Percentiles rank a stretch among this genome's conserved stretches.
These are phyloP conservation scores for Dryas alaskensis DNA, from an alignment of 306 rosid genomes.

Conservation along the genomic window DNA sequence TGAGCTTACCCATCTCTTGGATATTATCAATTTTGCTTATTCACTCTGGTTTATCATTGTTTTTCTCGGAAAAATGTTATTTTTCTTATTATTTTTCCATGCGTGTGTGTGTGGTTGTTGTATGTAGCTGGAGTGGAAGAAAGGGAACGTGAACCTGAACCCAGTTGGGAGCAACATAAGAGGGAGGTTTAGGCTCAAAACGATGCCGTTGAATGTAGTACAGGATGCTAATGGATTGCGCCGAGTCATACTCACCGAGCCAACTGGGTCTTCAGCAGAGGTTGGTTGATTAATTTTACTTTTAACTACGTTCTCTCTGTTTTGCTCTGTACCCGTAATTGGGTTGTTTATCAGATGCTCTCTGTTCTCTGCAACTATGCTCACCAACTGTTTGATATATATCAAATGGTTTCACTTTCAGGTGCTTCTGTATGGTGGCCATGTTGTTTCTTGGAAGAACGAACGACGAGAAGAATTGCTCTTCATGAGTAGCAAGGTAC, in stretches of 20 bases:
- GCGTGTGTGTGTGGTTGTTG: too few relatives aligned
- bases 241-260: slow-evolving; percentile 54
- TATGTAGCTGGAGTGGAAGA: too few relatives aligned
- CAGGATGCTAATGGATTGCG: slow-evolving; percentile 52
- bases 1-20: slow-evolving; percentile 16
- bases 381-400: slow-evolving; percentile 7
- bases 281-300: slow-evolving; percentile 29
- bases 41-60: neutral
- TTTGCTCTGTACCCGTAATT: neutral
- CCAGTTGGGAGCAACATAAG: neutral
- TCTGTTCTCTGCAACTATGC: neutral
- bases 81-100: neutral
- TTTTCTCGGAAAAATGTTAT: neutral
- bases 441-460: slow-evolving; percentile 78
- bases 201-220: slow-evolving; percentile 55
- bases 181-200: slow-evolving; percentile 30
- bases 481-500: slow-evolving; percentile 73
- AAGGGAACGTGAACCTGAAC: too few relatives aligned
- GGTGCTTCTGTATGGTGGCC: slow-evolving; percentile 78
- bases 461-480: slow-evolving; percentile 66
- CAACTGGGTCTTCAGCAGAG: slow-evolving; percentile 67
- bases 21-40: neutral
- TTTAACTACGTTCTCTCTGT: neutral
- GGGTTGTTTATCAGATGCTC: neutral
- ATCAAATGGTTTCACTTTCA: slow-evolving; percentile 45